Percentiles rank a stretch among this genome's conserved stretches.
These are phyloP conservation scores for Macrophomina pseudophaseolina DNA, from an alignment of 2,329 filamentous ascomycete genomes.

Conservation along the genomic window DNA sequence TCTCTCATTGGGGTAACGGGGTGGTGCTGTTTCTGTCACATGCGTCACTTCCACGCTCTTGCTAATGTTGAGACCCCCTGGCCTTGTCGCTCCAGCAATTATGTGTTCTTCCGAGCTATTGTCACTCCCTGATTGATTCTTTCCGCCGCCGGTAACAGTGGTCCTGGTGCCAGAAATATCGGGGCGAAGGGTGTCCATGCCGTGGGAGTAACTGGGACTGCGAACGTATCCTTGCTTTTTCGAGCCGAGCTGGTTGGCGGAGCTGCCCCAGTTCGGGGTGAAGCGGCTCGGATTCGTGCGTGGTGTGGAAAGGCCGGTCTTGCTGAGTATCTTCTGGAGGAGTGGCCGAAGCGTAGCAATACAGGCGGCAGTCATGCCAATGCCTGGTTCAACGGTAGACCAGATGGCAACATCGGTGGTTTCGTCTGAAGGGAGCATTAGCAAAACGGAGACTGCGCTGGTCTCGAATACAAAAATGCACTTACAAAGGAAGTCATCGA, in stretches of 20 bases:
- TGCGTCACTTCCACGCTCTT: constrained; percentile 26
- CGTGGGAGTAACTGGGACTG: constrained; percentile 15
- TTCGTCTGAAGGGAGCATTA: constrained; percentile 3
- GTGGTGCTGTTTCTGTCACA: constrained; percentile 3
- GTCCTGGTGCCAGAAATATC: constrained; percentile 26
- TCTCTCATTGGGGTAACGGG: neutral
- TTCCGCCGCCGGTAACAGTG: constrained; percentile 23
- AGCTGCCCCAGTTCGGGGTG: constrained; percentile 18
- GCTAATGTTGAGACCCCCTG: constrained; percentile 18
- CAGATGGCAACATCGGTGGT: constrained; percentile 26
- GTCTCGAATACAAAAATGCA: neutral
- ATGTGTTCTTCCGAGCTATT: constrained; percentile 14
- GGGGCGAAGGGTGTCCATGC: constrained; percentile 26
- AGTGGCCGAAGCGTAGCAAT: constrained; percentile 57
- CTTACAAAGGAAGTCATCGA: constrained; percentile 50
- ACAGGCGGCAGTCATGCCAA: constrained; percentile 53
- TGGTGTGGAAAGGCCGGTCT: constrained; percentile 32
- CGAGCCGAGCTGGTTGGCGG: constrained; percentile 14
- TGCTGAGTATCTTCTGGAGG: constrained; percentile 41
- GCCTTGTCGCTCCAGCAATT: neutral
- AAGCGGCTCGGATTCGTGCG: constrained; percentile 19
- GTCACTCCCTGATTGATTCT: constrained; percentile 9
- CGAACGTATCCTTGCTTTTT: constrained; percentile 30
- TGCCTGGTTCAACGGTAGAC: constrained; percentile 41
- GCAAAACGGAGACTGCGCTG: neutral